Evolutionary conservation across 2,329 filamentous ascomycete species (phyloP).

Genomic region (Trichoderma sp.): DNA sequence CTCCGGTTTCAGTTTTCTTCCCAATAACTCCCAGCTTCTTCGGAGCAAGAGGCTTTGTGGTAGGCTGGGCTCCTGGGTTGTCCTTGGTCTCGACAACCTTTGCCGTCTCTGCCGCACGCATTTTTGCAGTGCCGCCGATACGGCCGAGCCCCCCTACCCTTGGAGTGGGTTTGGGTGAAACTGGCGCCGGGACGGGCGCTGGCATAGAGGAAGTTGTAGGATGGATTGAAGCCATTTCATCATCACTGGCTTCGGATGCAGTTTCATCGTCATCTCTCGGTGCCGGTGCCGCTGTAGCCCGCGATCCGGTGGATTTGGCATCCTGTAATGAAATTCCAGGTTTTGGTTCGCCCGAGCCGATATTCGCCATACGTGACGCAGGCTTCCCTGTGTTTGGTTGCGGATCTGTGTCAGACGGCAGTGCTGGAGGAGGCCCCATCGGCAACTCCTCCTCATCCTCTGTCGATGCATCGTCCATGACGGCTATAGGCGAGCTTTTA

Average conservation of each 20-base stretch:
- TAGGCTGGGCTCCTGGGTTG: constrained; percentile 14
- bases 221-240: constrained; percentile 28
- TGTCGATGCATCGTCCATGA: constrained; percentile 32
- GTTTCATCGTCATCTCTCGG: constrained; percentile 38
- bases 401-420: constrained; percentile 20
- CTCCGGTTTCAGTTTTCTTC: constrained; percentile 24
- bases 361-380: constrained; percentile 33
- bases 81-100: constrained; percentile 9
- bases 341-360: constrained; percentile 35
- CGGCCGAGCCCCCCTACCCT: constrained; percentile 39
- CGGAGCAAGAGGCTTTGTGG: constrained; percentile 17
- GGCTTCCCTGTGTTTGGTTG: constrained; percentile 23
- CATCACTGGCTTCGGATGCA: constrained; percentile 42
- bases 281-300: constrained; percentile 4
- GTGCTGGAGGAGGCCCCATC: constrained; percentile 23
- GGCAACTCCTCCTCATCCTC: constrained; percentile 32
- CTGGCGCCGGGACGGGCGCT: constrained; percentile 14
- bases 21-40: constrained; percentile 38
- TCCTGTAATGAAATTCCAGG: constrained; percentile 22
- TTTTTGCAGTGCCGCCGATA: constrained; percentile 38
- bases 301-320: constrained; percentile 14
- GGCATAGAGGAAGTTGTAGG: constrained; percentile 22
- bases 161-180: constrained; percentile 24
- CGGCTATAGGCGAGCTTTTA: constrained; percentile 23
- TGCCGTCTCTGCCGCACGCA: constrained; percentile 14